Evolutionary conservation across 2,329 filamentous ascomycete species (phyloP), one percentile per base, ranked within the genome.

Genomic region (Trichoderma semiorbis): DNA sequence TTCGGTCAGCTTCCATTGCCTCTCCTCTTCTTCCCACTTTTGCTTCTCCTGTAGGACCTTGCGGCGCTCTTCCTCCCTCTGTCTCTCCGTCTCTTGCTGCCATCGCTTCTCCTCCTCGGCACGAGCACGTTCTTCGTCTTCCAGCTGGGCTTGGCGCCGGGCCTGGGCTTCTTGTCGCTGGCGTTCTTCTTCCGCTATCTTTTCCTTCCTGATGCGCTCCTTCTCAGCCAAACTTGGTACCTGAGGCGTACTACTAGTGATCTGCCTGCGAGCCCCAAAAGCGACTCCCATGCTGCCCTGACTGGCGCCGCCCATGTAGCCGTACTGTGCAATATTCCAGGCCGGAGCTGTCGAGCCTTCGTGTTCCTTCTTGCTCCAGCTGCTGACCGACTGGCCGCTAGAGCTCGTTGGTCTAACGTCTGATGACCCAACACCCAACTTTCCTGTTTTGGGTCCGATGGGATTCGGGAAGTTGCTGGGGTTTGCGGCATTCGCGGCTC

Each of bases 291-390:
- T 90, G 77, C 97, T 98, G 3, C 94, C 95, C 80, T 99, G 96
- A 78, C 93, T 98, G 30, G 96, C 96, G 63, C 96, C 96, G 72
- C 96, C 96, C 92, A 98, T 96, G 82, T 98, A 99, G 8, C 96
- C 95, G 79, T 99, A 99, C 80, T 99, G 96, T 71, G 95, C 92
- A 76, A 98, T 98, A 79, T 98, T 99, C 96, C 96, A 99, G 1
- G 96, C 96, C 0, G 96, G 96, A 30, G 91, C 87, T 2, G 95
- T 98, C 58, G 87, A 87, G 18, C 89, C 89, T 80, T 98, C 93
- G 76, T 98, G 93, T 70, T 89, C 88, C 80, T 88, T 93, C 80
- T 90, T 97, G 81, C 93, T 97, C 96, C 96, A 98, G 81, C 90
- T 97, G 79, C 93, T 97, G 73, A 95, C 89, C 2, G 85, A 81